phyloP scores from a whole-genome alignment of 345 rosid genomes.

The Bretschneidera sinensis region DNA sequence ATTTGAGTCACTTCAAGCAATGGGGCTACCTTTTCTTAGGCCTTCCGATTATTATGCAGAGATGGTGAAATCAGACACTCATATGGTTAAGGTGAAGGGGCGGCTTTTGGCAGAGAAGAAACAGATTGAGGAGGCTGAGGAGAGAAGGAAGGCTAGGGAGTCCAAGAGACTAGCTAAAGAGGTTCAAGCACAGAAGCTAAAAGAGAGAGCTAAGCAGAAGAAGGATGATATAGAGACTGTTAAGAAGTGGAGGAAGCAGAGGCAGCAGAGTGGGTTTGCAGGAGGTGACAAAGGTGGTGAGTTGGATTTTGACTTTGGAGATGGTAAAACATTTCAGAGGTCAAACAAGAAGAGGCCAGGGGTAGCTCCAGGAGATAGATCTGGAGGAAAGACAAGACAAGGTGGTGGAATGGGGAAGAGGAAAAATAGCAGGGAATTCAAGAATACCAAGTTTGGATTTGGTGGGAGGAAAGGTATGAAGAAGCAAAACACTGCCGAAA shows the following conservation, averaged over 20 bases:
- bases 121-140: slow-evolving; percentile 72
- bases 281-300: slow-evolving; percentile 44
- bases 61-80: slow-evolving; percentile 76
- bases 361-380: slow-evolving; percentile 55
- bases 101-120: slow-evolving; percentile 63
- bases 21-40: slow-evolving; percentile 70
- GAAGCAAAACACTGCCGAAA: slow-evolving; percentile 66
- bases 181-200: slow-evolving; percentile 77
- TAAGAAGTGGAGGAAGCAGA: slow-evolving; percentile 85
- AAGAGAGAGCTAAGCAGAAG: slow-evolving; percentile 68
- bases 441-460: slow-evolving; percentile 57
- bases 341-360: slow-evolving; percentile 62
- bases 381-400: slow-evolving; percentile 55
- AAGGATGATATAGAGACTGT: slow-evolving; percentile 69
- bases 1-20: slow-evolving; percentile 50
- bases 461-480: slow-evolving; percentile 58
- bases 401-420: slow-evolving; percentile 27
- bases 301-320: slow-evolving; percentile 56
- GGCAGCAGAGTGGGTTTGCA: slow-evolving; percentile 76
- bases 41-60: slow-evolving; percentile 80
- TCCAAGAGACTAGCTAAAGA: slow-evolving; percentile 73
- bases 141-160: slow-evolving; percentile 86
- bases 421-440: slow-evolving; percentile 32
- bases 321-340: slow-evolving; percentile 52
- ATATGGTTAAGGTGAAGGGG: slow-evolving; percentile 82